A percentile compares a stretch with the other conserved stretches of the same genome.
Evolutionary conservation across 148 eudicot species (phyloP).

Genomic region (Fagopyrum esculentum): DNA sequence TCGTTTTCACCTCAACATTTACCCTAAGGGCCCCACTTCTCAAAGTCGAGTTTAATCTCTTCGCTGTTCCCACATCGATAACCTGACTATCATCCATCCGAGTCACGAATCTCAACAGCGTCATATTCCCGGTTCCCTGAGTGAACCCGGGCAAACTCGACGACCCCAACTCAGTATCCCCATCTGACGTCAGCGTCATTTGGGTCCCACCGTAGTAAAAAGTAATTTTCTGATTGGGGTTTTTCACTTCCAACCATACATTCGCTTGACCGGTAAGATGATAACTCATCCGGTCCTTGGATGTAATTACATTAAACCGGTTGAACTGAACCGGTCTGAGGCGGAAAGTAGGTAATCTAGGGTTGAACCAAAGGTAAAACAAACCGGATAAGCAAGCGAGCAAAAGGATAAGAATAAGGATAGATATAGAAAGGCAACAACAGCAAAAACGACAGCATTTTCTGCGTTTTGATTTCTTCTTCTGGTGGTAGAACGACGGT

Average conservation of each 20-base stretch:
- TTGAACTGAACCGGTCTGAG: slow-evolving; percentile 23
- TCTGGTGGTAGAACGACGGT: slow-evolving; percentile 20
- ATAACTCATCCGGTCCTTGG: slow-evolving; percentile 17
- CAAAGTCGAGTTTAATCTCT: slow-evolving; percentile 19
- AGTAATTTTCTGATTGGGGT: slow-evolving; percentile 23
- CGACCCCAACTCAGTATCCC: slow-evolving; percentile 23
- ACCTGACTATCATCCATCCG: slow-evolving; percentile 5
- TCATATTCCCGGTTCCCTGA: slow-evolving; percentile 32
- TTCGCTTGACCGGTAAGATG: slow-evolving; percentile 15
- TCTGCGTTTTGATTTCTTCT: slow-evolving; percentile 10
- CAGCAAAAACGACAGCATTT: slow-evolving; percentile 26
- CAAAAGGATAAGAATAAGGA: slow-evolving; percentile 18
- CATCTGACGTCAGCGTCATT: slow-evolving; percentile 24
- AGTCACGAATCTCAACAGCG: slow-evolving; percentile 25
- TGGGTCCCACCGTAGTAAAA: slow-evolving; percentile 26
- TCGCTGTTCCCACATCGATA: slow-evolving; percentile 25
- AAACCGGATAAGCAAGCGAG: slow-evolving; percentile 12
- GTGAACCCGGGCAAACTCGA: slow-evolving; percentile 22
- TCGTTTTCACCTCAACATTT: slow-evolving; percentile 26
- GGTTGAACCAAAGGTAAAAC: slow-evolving; percentile 29
- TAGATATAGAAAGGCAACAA: slow-evolving; percentile 17
- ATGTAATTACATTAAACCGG: slow-evolving; percentile 22
- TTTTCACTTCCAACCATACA: slow-evolving; percentile 27
- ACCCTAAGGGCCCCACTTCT: slow-evolving; percentile 20
- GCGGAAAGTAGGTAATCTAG: slow-evolving; percentile 26